phyloP scores from a whole-genome alignment of 768 basidiomycete genomes.

The Vishniacozyma victoriae region DNA sequence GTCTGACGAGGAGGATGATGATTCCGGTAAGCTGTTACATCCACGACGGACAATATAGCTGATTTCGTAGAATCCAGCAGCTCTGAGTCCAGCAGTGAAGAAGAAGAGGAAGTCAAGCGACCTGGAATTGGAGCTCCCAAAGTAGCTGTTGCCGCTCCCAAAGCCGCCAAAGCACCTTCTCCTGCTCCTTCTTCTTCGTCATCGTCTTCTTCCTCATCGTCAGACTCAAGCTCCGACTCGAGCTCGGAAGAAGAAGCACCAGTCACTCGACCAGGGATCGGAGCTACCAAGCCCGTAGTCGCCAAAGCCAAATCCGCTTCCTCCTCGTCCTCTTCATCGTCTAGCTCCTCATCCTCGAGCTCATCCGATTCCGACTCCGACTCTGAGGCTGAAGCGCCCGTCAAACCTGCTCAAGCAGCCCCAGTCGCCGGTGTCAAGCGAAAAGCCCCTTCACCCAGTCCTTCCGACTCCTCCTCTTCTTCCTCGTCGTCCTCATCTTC shows the following conservation, averaged over 20 bases:
- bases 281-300: too few species aligned
- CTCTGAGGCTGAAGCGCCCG: constrained; percentile 8
- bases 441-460: constrained; percentile 29
- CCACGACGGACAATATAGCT: too few species aligned
- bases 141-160: too few species aligned
- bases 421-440: constrained; percentile 32
- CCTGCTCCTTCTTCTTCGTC: background rate
- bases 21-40: background rate
- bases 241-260: too few species aligned
- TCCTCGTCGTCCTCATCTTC: constrained; percentile 24
- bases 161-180: too few species aligned
- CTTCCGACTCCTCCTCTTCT: constrained; percentile 25
- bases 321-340: constrained; percentile 3
- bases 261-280: too few species aligned
- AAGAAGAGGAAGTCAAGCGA: too few species aligned
- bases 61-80: too few species aligned
- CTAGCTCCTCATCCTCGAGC: too few species aligned
- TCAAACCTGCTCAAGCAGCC: constrained; percentile 8
- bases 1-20: constrained; percentile 3
- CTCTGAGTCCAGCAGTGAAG: too few species aligned
- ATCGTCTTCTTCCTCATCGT: constrained; percentile 3
- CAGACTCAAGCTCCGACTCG: constrained; percentile 12
- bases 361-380: constrained; percentile 2
- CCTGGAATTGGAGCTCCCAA: too few species aligned
- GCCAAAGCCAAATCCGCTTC: background rate